Evolutionary conservation across 2,329 filamentous ascomycete species (phyloP).

Genomic region (Aspergillus ochraceoroseus): DNA sequence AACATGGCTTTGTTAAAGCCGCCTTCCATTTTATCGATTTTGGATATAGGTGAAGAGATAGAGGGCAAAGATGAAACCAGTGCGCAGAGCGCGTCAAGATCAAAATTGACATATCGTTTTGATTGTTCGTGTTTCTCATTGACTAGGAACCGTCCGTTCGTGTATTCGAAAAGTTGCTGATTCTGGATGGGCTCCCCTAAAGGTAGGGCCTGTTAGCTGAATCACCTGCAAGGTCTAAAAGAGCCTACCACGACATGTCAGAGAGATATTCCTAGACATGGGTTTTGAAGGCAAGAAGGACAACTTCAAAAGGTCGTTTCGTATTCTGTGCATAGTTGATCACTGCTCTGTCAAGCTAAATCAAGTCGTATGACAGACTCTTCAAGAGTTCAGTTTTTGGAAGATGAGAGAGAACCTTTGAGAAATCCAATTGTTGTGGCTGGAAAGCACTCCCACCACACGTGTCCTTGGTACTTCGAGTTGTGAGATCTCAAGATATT

Average conservation of each 20-base stretch:
- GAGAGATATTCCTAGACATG: background rate
- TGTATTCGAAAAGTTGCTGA: conserved; percentile 21
- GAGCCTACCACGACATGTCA: background rate
- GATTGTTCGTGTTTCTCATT: conserved; percentile 24
- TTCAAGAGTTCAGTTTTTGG: no score
- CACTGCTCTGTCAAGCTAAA: no score
- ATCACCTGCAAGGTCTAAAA: background rate
- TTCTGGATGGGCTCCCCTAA: background rate
- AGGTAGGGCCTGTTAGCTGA: background rate
- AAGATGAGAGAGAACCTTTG: background rate
- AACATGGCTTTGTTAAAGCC: conserved; percentile 33
- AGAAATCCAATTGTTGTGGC: no score
- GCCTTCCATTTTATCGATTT: conserved; percentile 29
- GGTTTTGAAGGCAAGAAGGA: no score
- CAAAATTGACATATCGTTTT: conserved; percentile 29
- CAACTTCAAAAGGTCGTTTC: no score
- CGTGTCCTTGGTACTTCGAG: no score
- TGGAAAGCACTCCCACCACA: no score
- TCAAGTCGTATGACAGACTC: no score
- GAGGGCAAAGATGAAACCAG: conserved; percentile 21
- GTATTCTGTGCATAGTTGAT: no score
- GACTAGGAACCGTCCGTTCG: conserved; percentile 29
- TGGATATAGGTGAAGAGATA: conserved; percentile 21
- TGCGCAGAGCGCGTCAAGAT: conserved; percentile 28
- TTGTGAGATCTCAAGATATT: no score